Evolutionary conservation across 768 basidiomycete genomes (phyloP).

Genomic region (Pleurotus tuber-regium): DNA sequence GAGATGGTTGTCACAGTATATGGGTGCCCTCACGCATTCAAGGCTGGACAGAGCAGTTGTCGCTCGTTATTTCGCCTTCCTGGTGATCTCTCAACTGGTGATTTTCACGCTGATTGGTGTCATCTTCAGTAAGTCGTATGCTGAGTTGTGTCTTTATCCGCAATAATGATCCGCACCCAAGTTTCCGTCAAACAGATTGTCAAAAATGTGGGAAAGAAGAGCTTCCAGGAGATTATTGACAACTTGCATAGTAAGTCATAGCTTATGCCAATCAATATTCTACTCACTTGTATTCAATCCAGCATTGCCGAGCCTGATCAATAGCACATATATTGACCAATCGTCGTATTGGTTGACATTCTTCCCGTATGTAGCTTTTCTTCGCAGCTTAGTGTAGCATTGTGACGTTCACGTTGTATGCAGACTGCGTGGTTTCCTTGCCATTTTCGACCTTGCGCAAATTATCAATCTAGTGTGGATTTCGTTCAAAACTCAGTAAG

Average conservation of each 20-base stretch:
- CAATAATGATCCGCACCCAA: too few species aligned
- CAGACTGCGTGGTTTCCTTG: slow-evolving; percentile 91
- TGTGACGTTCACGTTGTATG: background rate
- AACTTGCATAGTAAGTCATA: slow-evolving; percentile 33
- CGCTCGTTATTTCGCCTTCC: slow-evolving; percentile 90
- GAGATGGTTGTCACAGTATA: slow-evolving; percentile 79
- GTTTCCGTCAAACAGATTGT: slow-evolving; percentile 44
- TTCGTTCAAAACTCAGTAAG: slow-evolving; percentile 77
- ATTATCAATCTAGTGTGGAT: slow-evolving; percentile 86
- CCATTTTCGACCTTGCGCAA: slow-evolving; percentile 94
- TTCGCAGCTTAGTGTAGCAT: background rate
- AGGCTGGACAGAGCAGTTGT: slow-evolving; percentile 88
- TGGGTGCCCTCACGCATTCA: slow-evolving; percentile 66
- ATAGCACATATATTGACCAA: slow-evolving; percentile 88
- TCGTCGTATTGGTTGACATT: slow-evolving; percentile 91
- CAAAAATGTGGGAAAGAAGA: slow-evolving; percentile 39
- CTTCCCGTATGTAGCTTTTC: slow-evolving; percentile 69
- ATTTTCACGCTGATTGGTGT: slow-evolving; percentile 94
- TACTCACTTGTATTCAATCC: too few species aligned
- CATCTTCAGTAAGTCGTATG: slow-evolving; percentile 64
- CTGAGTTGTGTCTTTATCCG: background rate
- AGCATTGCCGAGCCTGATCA: slow-evolving; percentile 74
- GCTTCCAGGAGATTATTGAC: slow-evolving; percentile 43
- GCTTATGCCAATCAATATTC: background rate
- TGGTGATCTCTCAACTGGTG: slow-evolving; percentile 90